Evolutionary conservation across 345 rosid genomes (phyloP).

Genomic region (Camelina sativa): DNA sequence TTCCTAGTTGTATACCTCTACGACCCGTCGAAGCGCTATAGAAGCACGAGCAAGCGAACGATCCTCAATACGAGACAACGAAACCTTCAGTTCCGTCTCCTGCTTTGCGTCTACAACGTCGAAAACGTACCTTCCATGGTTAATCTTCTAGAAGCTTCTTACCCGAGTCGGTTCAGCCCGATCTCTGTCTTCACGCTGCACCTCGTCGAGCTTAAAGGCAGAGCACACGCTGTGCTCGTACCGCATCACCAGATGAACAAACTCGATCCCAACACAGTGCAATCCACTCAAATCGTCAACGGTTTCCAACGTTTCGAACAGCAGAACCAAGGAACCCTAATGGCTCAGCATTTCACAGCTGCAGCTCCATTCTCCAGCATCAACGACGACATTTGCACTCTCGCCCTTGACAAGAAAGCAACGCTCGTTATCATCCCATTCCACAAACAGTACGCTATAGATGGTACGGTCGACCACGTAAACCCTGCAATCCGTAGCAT

Average conservation of each 20-base stretch:
- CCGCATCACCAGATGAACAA: slow-evolving; percentile 47
- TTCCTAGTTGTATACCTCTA: slow-evolving; percentile 55
- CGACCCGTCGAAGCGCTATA: slow-evolving; percentile 65
- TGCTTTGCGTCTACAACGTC: slow-evolving; percentile 55
- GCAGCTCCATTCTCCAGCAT: slow-evolving; percentile 58
- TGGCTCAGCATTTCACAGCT: slow-evolving; percentile 55
- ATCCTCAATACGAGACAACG: slow-evolving; percentile 48
- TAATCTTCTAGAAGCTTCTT: slow-evolving; percentile 45
- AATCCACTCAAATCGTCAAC: slow-evolving; percentile 46
- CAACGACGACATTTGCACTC: slow-evolving; percentile 63
- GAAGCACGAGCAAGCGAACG: slow-evolving; percentile 58
- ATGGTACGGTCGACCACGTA: slow-evolving; percentile 43
- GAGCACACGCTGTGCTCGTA: slow-evolving; percentile 44
- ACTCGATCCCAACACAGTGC: slow-evolving; percentile 43
- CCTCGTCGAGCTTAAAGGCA: slow-evolving; percentile 46
- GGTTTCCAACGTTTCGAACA: slow-evolving; percentile 52
- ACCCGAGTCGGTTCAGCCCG: slow-evolving; percentile 41
- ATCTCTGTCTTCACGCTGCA: slow-evolving; percentile 43
- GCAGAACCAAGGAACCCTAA: slow-evolving; percentile 41
- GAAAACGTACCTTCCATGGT: slow-evolving; percentile 45
- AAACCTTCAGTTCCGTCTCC: slow-evolving; percentile 52
- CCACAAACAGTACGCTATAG: slow-evolving; percentile 52
- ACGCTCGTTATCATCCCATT: slow-evolving; percentile 58
- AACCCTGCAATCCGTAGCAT: slow-evolving; percentile 44
- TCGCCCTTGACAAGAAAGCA: slow-evolving; percentile 59